Percentiles rank a stretch among this genome's conserved stretches.
Conservation (phyloP, 345 rosid species). For the Xanthoceras sorbifolium region DNA sequence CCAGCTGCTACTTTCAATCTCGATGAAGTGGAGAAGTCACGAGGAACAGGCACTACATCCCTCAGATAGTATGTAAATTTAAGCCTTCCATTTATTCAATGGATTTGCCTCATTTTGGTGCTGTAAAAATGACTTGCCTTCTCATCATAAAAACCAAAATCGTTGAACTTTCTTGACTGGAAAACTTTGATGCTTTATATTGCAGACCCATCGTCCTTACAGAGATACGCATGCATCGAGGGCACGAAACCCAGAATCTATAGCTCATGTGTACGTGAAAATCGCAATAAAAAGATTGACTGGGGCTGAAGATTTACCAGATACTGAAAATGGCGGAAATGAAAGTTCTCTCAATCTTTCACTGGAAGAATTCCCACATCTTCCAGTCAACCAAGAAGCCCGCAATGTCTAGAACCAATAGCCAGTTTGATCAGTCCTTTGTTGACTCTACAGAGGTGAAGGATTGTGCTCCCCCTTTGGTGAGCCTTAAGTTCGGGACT, state of each 20-base stretch:
- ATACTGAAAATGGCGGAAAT: slow-evolving; percentile 20
- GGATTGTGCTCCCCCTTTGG: slow-evolving; percentile 9
- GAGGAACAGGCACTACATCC: slow-evolving; percentile 83
- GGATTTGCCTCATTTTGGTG: neutral
- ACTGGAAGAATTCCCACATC: slow-evolving; percentile 47
- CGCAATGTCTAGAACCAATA: slow-evolving; percentile 14
- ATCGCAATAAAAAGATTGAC: slow-evolving; percentile 11
- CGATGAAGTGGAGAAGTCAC: slow-evolving; percentile 37
- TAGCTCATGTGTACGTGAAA: slow-evolving; percentile 12
- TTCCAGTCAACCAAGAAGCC: slow-evolving; percentile 37
- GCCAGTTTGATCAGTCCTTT: slow-evolving; percentile 22
- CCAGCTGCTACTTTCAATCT: slow-evolving; percentile 26
- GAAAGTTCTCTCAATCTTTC: slow-evolving; percentile 33
- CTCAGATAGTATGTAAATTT: slow-evolving; percentile 46
- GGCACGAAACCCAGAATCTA: slow-evolving; percentile 17
- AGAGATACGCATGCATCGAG: slow-evolving; percentile 25
- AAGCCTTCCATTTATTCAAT: neutral
- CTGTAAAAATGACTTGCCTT: neutral
- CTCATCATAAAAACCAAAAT: neutral
- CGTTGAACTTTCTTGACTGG: neutral
- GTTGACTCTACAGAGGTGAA: slow-evolving; percentile 12
- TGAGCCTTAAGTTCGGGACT: slow-evolving; percentile 28
- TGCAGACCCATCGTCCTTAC: slow-evolving; percentile 45
- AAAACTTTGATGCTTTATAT: slow-evolving; percentile 20
- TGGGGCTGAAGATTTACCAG: slow-evolving; percentile 23